A percentile compares a stretch with the other conserved stretches of the same genome.
Evolutionary conservation across 352 stramenopile genomes (phyloP).

Genomic region (Globisporangium echinulatum): DNA sequence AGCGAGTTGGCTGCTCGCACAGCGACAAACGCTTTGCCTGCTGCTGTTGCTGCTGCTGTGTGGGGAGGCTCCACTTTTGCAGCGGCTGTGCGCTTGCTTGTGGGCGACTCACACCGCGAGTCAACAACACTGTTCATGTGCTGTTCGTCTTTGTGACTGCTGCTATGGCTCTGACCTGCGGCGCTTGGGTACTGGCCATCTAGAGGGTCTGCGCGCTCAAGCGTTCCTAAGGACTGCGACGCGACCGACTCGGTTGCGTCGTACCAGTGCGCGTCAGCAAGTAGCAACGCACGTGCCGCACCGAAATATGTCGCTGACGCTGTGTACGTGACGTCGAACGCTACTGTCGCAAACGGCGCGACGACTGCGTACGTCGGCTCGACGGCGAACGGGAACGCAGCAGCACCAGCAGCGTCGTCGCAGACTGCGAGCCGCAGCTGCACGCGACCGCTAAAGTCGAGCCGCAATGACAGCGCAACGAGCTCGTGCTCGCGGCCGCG

Average conservation of each 20-base stretch:
- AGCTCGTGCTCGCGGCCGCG: slow-evolving; percentile 43
- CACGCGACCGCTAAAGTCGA: slow-evolving; percentile 40
- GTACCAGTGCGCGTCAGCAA: slow-evolving; percentile 63
- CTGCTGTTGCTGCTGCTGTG: slow-evolving; percentile 7
- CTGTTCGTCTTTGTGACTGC: background rate
- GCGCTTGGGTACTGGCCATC: background rate
- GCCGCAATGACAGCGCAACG: slow-evolving; percentile 44
- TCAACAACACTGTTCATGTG: background rate
- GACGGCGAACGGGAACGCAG: slow-evolving; percentile 32
- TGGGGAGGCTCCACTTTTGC: background rate
- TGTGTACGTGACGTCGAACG: slow-evolving; percentile 52
- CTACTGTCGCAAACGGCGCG: slow-evolving; percentile 25
- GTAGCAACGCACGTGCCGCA: slow-evolving; percentile 29
- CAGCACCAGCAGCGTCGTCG: slow-evolving; percentile 11
- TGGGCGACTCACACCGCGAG: slow-evolving; percentile 8
- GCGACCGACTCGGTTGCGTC: slow-evolving; percentile 7
- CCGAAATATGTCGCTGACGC: background rate
- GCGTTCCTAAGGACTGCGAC: background rate
- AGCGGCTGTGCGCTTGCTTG: slow-evolving; percentile 1
- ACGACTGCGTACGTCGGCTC: slow-evolving; percentile 13
- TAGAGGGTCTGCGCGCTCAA: background rate
- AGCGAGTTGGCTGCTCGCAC: slow-evolving; percentile 64
- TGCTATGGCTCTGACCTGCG: too few species aligned
- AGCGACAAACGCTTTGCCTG: slow-evolving; percentile 65
- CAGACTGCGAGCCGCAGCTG: slow-evolving; percentile 37